phyloP scores from a whole-genome alignment of 2,329 filamentous ascomycete genomes.

The Stromatinia cepivora region DNA sequence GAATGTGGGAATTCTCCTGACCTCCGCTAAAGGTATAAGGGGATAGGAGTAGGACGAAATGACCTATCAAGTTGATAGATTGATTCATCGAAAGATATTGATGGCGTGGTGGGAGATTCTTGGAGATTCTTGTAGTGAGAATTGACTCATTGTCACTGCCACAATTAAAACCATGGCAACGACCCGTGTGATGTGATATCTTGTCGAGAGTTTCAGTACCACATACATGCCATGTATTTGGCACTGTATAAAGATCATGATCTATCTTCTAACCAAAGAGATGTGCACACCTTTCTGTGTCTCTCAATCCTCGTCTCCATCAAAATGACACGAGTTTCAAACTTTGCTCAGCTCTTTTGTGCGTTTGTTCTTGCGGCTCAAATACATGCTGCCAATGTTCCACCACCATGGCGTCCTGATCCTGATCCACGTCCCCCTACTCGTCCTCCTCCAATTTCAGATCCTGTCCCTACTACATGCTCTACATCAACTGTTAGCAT shows the following conservation, averaged over 20 bases:
- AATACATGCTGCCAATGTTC: background rate
- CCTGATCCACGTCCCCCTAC: background rate
- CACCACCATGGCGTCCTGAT: background rate
- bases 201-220: background rate
- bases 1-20: constrained; percentile 17
- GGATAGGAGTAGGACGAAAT: background rate
- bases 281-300: background rate
- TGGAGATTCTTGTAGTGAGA: background rate
- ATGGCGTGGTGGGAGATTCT: background rate
- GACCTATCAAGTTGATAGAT: background rate
- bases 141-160: background rate
- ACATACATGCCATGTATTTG: background rate
- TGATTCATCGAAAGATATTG: background rate
- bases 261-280: too few relatives aligned
- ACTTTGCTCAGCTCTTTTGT: background rate
- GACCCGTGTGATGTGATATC: background rate
- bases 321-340: constrained; percentile 7
- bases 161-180: background rate
- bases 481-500: constrained; percentile 3
- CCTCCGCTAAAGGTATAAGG: background rate
- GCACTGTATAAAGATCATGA: background rate
- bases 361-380: background rate
- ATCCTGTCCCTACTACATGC: background rate
- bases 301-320: background rate
- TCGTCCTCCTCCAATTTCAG: background rate